Evolutionary conservation across 805 yeast species (phyloP).

Genomic region (Saturnispora ahearnii): DNA sequence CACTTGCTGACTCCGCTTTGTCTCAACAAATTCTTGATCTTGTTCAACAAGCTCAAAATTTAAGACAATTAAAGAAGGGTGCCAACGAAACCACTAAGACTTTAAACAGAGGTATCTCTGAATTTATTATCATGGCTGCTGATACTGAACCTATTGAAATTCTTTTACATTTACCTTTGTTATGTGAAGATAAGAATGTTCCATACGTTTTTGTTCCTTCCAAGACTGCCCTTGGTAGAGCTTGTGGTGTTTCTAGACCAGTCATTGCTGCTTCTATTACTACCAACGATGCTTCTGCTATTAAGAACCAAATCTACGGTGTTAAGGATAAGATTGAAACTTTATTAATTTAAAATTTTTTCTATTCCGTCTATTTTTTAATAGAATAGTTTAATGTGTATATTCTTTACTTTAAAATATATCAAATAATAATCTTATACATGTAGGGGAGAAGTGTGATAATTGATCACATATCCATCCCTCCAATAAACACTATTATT

Average conservation of each 20-base stretch:
- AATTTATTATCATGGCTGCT: conserved; percentile 99
- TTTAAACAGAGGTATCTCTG: conserved; percentile 98
- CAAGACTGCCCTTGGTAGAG: conserved; percentile 97
- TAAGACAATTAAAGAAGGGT: conserved; percentile 98
- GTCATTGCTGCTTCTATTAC: conserved; percentile 98
- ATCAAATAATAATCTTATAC: not conserved
- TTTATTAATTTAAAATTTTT: conserved; percentile 60
- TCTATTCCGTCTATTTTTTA: not conserved
- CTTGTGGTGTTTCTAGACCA: conserved; percentile 99
- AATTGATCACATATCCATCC: too few relatives aligned
- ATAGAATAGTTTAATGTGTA: not conserved
- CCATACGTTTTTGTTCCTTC: conserved; percentile 99
- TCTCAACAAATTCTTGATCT: conserved; percentile 96
- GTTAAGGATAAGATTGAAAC: conserved; percentile 99
- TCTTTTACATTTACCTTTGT: conserved; percentile 89
- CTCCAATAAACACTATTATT: too few relatives aligned
- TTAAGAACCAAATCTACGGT: conserved; percentile 93
- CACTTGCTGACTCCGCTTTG: conserved; percentile 92
- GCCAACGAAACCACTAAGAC: conserved; percentile 99
- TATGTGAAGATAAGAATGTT: conserved; percentile 99
- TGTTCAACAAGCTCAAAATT: conserved; percentile 94
- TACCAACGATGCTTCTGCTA: conserved; percentile 95
- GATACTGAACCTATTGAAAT: conserved; percentile 99
- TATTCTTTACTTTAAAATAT: not conserved
- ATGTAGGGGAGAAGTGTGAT: too few relatives aligned